Evolutionary conservation across 108 stramenopile genomes (phyloP), one percentile per base, ranked within the genome.

Genomic region (Nannochloropsis salina): DNA sequence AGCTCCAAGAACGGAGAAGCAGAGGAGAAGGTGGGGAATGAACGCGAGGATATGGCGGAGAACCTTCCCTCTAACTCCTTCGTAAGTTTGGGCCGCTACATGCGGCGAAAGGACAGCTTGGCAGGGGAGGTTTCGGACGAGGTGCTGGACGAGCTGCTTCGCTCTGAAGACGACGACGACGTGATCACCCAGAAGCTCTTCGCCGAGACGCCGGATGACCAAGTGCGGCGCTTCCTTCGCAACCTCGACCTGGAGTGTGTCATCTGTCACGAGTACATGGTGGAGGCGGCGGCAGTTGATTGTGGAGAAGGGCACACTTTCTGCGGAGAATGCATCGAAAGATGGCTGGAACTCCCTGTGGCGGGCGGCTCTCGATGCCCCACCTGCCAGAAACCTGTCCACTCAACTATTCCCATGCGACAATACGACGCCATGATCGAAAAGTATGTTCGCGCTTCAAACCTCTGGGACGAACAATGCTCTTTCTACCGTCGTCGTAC

Each of bases 351-450:
- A n/a, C 20, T 15, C 4, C 20, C 20, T 2, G n/a, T 15, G 61
- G 61, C 15, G 61, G 61, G 61, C 15, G 61, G 61, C 20, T 15
- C 20, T 6, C 15, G 61, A n/a, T 74, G 61, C n/a, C 61, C 61
- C 2, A 74, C 61, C 6, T 74, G 61, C n/a, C 61, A 74, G 61
- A 74, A 74, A n/a, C 61, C 61, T 4, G 15, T 15, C n/a, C 20
- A n/a, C 20, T n/a, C 61, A 3, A 74, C 61, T 2, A 74, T 74
- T 74, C 61, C 61, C 61, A 74, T 74, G 61, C 15, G 61, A n/a
- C 61, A 74, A n/a, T 74, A 74, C n/a, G 61, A 74, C 61, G 61
- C 61, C 61, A 74, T 74, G 61, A 74, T 74, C n/a, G 61, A 74
- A n/a, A 74, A 74, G 61, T 74, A 74, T 74, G 61, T 74, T 74